Evolutionary conservation across 805 yeast species (phyloP).

Genomic region (Suhomyces xylopsoci): DNA sequence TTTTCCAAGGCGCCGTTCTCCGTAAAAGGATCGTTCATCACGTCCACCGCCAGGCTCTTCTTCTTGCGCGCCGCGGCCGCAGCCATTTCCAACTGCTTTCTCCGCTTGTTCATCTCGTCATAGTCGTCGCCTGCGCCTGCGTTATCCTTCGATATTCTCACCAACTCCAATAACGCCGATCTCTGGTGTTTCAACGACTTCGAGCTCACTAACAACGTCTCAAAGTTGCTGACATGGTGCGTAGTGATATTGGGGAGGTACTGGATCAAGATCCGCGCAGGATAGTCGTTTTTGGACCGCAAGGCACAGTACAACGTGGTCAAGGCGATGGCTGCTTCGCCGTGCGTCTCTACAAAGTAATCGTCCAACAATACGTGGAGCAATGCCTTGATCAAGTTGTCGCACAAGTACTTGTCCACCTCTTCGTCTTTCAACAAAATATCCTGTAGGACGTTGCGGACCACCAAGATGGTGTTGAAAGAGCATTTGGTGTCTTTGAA

Average conservation of each 20-base stretch:
- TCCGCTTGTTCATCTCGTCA: constrained; percentile 47
- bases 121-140: constrained; percentile 27
- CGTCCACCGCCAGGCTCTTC: constrained; percentile 42
- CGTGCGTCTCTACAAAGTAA: constrained; percentile 80
- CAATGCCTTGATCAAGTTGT: constrained; percentile 66
- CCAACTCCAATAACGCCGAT: constrained; percentile 70
- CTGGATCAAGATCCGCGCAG: constrained; percentile 56
- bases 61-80: constrained; percentile 44
- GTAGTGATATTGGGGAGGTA: constrained; percentile 54
- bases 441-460: constrained; percentile 69
- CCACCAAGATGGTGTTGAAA: constrained; percentile 79
- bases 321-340: constrained; percentile 87
- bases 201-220: constrained; percentile 59
- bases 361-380: constrained; percentile 66
- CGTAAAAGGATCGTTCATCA: constrained; percentile 68
- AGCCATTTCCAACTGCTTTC: constrained; percentile 52
- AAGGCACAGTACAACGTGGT: constrained; percentile 75
- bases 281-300: constrained; percentile 65
- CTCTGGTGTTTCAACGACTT: constrained; percentile 75
- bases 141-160: constrained; percentile 56
- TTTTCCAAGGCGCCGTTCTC: constrained; percentile 67
- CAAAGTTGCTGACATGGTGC: constrained; percentile 61
- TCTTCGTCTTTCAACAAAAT: constrained; percentile 66
- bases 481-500: constrained; percentile 91
- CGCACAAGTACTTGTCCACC: constrained; percentile 68